phyloP scores from a whole-genome alignment of 257 asterid species.

The Fraxinus cuspidata region DNA sequence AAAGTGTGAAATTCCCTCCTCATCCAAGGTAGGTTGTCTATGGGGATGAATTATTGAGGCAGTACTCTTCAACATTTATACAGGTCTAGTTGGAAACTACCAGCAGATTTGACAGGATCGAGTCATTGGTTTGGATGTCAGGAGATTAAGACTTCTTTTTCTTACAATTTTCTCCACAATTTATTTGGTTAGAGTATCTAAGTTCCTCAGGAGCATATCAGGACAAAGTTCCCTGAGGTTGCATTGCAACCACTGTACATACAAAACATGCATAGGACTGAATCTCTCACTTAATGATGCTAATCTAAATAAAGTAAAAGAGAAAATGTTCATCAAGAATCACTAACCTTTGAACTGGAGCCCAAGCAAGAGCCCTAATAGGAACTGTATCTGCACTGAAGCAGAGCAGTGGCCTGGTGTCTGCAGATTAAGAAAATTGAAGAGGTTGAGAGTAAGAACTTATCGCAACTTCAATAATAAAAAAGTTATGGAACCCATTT shows the following conservation, averaged over 20 bases:
- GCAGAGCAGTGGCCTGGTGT: conserved; percentile 79
- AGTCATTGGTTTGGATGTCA: background rate
- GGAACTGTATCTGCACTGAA: conserved; percentile 86
- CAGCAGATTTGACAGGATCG: background rate
- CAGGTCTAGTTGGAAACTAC: background rate
- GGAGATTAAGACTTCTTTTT: background rate
- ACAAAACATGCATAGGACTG: background rate
- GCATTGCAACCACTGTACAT: background rate
- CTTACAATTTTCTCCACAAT: background rate
- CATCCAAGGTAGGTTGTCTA: background rate
- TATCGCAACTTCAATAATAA: conserved; percentile 13
- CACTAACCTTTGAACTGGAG: conserved; percentile 69
- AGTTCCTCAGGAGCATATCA: background rate
- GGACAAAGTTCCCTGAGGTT: background rate
- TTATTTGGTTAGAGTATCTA: background rate
- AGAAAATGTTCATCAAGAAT: conserved; percentile 19
- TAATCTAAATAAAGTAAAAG: background rate
- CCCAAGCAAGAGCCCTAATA: conserved; percentile 84
- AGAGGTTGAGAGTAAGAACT: conserved; percentile 19
- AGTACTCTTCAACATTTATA: background rate
- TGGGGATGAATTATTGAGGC: background rate
- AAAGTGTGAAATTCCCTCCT: conserved; percentile 1
- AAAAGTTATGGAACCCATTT: conserved; percentile 17
- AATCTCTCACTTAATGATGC: background rate
- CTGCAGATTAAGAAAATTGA: conserved; percentile 43